Conservation (phyloP, 2,329 filamentous ascomycete genomes). For the Sarocladium oryzae region DNA sequence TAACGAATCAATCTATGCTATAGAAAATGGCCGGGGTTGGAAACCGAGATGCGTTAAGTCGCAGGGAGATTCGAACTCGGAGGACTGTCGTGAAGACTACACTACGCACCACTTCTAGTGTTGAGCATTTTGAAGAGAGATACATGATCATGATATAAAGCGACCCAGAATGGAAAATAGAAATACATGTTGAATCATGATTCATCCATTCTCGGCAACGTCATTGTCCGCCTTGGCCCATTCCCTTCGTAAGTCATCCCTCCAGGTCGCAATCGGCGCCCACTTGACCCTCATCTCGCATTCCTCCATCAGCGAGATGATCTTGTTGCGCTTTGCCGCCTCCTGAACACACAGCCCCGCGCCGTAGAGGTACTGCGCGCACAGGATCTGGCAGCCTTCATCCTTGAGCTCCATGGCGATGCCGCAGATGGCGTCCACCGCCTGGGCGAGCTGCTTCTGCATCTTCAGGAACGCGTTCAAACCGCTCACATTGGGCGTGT, state of each 20-base stretch:
- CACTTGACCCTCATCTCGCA: conserved; percentile 31
- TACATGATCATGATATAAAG: too few species aligned
- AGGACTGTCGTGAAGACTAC: too few species aligned
- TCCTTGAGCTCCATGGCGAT: conserved; percentile 39
- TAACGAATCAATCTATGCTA: too few species aligned
- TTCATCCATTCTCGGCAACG: background rate
- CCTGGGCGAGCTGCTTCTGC: conserved; percentile 17
- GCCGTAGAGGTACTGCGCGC: conserved; percentile 36
- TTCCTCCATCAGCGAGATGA: conserved; percentile 28
- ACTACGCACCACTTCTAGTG: too few species aligned
- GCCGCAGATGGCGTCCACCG: conserved; percentile 34
- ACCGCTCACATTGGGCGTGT: conserved; percentile 17
- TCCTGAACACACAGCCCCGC: conserved; percentile 36
- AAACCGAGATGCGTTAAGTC: too few species aligned
- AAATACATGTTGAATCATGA: too few species aligned
- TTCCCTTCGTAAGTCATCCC: conserved; percentile 24
- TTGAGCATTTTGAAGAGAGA: too few species aligned
- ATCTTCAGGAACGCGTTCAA: conserved; percentile 37
- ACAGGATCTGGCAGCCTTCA: conserved; percentile 34
- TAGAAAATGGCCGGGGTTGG: too few species aligned
- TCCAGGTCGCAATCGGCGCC: conserved; percentile 28
- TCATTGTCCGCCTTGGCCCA: conserved; percentile 20
- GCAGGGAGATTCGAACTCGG: background rate
- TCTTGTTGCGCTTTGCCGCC: conserved; percentile 25
- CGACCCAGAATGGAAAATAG: too few species aligned